Conservation (phyloP, 257 asterid genomes). For the Solanum virginianum region DNA sequence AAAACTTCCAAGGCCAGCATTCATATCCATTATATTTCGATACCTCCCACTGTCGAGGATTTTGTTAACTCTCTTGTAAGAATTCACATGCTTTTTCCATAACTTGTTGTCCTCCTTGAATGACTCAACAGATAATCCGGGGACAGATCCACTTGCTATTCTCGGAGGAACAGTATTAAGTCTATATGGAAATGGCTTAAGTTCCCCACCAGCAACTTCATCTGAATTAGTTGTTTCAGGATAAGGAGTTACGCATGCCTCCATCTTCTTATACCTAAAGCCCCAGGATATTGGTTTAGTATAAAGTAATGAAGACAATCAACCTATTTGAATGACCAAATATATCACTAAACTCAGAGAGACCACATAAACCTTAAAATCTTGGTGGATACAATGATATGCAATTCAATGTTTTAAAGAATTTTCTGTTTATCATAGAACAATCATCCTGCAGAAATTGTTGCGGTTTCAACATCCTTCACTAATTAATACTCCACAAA, state of each 20-base stretch:
- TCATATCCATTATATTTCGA: slow-evolving; percentile 40
- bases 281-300: neutral
- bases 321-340: neutral
- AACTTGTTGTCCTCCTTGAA: slow-evolving; percentile 19
- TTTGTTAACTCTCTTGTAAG: slow-evolving; percentile 19
- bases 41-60: slow-evolving; percentile 21
- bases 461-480: neutral
- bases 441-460: neutral
- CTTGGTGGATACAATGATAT: neutral
- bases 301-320: neutral
- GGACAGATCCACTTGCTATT: slow-evolving; percentile 13
- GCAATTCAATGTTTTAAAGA: neutral
- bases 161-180: slow-evolving; percentile 30
- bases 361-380: neutral
- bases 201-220: slow-evolving; percentile 30
- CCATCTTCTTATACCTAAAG: slow-evolving; percentile 32
- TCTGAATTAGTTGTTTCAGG: slow-evolving; percentile 14
- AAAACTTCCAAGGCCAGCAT: slow-evolving; percentile 39
- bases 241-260: slow-evolving; percentile 21
- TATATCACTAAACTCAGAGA: neutral
- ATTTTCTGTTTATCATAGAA: neutral
- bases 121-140: slow-evolving; percentile 19
- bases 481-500: neutral
- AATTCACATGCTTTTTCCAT: slow-evolving; percentile 25
- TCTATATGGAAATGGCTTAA: slow-evolving; percentile 25